These are phyloP conservation scores for Cryptococcus maquisensis DNA, from an alignment of 1,284 basidiomycete genomes.

Conservation along the genomic window DNA sequence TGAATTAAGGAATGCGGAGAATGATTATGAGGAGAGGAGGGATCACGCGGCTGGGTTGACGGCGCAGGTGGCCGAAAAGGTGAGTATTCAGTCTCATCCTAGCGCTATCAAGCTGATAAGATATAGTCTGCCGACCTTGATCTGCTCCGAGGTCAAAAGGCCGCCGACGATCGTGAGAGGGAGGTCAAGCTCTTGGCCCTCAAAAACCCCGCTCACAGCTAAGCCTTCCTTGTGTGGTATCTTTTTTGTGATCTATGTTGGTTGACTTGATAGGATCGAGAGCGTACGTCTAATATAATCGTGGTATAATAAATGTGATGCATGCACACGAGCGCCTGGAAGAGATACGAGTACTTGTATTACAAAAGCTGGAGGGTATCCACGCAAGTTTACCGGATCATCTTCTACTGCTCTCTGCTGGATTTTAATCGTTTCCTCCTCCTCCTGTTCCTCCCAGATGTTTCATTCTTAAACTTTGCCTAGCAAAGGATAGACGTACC, in stretches of 20 bases:
- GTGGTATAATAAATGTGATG: background rate
- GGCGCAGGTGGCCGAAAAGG: conserved; percentile 38
- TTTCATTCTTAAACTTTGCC: too few species aligned
- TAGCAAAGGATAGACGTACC: too few species aligned
- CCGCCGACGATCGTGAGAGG: conserved; percentile 36
- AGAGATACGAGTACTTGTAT: too few species aligned
- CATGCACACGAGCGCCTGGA: background rate
- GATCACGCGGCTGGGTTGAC: conserved; percentile 45
- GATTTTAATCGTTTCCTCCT: too few species aligned
- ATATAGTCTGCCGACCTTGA: conserved; percentile 49
- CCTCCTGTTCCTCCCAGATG: too few species aligned
- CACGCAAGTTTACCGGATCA: too few species aligned
- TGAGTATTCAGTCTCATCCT: background rate
- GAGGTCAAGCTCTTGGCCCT: conserved; percentile 47
- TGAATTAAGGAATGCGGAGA: conserved; percentile 45
- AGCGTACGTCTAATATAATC: background rate
- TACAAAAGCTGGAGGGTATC: too few species aligned
- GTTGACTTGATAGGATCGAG: background rate
- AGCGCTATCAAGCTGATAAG: background rate
- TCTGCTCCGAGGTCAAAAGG: conserved; percentile 45
- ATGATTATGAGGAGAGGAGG: conserved; percentile 47
- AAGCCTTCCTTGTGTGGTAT: conserved; percentile 5
- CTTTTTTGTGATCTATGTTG: background rate
- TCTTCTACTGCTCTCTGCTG: too few species aligned
- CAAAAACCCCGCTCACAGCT: conserved; percentile 48